phyloP scores from a whole-genome alignment of 257 asterid species.

The Ilex aquifolium region DNA sequence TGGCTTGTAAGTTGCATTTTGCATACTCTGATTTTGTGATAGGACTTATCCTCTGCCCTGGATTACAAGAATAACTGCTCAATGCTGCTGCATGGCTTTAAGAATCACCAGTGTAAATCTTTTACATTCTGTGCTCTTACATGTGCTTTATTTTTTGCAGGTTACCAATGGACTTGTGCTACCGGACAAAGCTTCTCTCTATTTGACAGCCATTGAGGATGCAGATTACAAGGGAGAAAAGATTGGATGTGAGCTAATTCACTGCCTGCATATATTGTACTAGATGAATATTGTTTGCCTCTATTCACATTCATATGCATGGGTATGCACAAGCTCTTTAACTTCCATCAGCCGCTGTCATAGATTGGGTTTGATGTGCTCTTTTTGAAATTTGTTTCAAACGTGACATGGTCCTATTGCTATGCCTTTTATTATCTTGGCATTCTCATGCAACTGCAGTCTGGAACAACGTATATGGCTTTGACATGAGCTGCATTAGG shows the following conservation, averaged over 20 bases:
- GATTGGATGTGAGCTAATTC: slow-evolving; percentile 70
- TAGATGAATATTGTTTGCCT: slow-evolving; percentile 4
- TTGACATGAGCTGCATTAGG: slow-evolving; percentile 97
- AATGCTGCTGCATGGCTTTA: no score
- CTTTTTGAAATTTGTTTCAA: no score
- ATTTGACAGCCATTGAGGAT: slow-evolving; percentile 93
- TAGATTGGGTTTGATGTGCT: not conserved
- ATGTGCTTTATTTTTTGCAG: slow-evolving; percentile 22
- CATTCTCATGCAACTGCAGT: slow-evolving; percentile 37
- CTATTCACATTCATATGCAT: not conserved
- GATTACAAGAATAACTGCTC: not conserved
- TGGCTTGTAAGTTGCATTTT: slow-evolving; percentile 65
- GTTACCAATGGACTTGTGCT: slow-evolving; percentile 68
- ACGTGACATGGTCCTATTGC: not conserved
- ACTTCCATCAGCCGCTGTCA: not conserved
- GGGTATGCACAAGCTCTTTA: not conserved
- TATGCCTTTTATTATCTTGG: not conserved
- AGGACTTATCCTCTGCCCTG: not conserved
- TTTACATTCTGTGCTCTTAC: no score
- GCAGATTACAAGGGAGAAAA: slow-evolving; percentile 97
- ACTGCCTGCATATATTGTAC: slow-evolving; percentile 11
- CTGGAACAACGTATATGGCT: slow-evolving; percentile 88
- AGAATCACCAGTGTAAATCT: no score
- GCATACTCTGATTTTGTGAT: not conserved
- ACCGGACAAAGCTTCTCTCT: slow-evolving; percentile 87